These are phyloP conservation scores for Pistacia integerrima DNA, from an alignment of 345 rosid species.

Conservation along the genomic window DNA sequence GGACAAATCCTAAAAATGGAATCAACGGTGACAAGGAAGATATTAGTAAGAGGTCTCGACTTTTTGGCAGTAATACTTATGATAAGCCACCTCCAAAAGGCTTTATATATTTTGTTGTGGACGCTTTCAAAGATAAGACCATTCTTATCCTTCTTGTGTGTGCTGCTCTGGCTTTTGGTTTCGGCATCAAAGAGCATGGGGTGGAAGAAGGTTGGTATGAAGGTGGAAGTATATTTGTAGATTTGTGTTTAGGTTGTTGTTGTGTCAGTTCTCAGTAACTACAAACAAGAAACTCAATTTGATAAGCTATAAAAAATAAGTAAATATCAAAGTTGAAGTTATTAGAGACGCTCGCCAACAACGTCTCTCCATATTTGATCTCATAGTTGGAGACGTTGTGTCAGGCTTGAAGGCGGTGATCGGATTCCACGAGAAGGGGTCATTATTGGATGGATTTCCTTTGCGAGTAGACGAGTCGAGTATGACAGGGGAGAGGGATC, in stretches of 20 bases:
- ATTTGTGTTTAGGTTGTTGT: constrained; percentile 48
- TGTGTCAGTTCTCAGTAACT: constrained; percentile 54
- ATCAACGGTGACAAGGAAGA: constrained; percentile 45
- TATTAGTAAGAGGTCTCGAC: constrained; percentile 32
- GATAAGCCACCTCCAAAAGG: constrained; percentile 66
- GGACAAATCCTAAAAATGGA: constrained; percentile 49
- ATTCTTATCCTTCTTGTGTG: constrained; percentile 54
- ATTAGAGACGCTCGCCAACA: constrained; percentile 43
- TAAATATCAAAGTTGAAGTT: constrained; percentile 54
- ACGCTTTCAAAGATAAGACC: constrained; percentile 65
- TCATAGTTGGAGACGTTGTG: constrained; percentile 67
- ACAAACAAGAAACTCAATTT: constrained; percentile 48
- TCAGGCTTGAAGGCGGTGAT: constrained; percentile 58
- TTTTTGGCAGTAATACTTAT: constrained; percentile 62
- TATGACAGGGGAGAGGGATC: constrained; percentile 59
- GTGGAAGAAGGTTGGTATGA: no score
- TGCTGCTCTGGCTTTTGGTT: constrained; percentile 50
- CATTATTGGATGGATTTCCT: constrained; percentile 45
- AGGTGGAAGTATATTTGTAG: constrained; percentile 61
- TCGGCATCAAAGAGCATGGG: constrained; percentile 57
- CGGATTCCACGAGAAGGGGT: constrained; percentile 65
- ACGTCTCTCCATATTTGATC: constrained; percentile 49
- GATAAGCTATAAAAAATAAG: constrained; percentile 53
- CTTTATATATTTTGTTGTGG: constrained; percentile 49
- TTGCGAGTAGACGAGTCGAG: constrained; percentile 56